These are phyloP conservation scores for Rubia tinctorum DNA, from an alignment of 305 asterid genomes.

Conservation along the genomic window DNA sequence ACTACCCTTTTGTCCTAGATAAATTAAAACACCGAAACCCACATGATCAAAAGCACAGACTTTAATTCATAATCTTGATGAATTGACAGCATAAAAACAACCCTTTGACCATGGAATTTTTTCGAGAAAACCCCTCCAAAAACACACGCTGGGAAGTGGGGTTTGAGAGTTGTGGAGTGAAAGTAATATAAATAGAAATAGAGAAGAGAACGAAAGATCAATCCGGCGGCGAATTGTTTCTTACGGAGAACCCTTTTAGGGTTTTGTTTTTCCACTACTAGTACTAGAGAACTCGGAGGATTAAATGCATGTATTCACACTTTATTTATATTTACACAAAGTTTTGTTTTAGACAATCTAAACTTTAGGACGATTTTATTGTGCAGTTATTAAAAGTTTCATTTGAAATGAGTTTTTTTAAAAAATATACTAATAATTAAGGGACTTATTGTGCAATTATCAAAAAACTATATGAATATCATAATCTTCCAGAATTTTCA, in stretches of 20 bases:
- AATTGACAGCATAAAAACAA: background rate
- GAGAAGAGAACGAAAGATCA: conserved; percentile 19
- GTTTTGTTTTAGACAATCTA: no score
- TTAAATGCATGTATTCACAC: conserved; percentile 28
- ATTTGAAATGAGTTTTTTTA: no score
- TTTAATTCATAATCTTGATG: background rate
- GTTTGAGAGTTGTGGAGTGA: conserved; percentile 10
- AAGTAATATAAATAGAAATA: conserved; percentile 10
- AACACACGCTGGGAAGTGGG: conserved; percentile 16
- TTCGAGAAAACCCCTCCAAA: conserved; percentile 1
- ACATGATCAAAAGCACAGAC: conserved; percentile 35
- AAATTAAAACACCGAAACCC: conserved; percentile 19
- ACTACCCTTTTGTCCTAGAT: background rate
- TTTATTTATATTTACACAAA: conserved; percentile 14
- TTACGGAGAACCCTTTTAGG: conserved; percentile 40
- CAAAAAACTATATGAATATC: no score
- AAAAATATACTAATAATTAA: no score
- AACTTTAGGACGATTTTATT: no score
- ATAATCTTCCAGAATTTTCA: no score
- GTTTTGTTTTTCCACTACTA: conserved; percentile 37
- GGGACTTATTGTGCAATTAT: no score
- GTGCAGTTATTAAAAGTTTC: no score
- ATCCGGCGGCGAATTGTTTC: conserved; percentile 44
- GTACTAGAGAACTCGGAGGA: conserved; percentile 17
- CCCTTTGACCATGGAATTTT: conserved; percentile 6